A percentile compares a stretch with the other conserved stretches of the same genome.
phyloP scores from a whole-genome alignment of 306 rosid species.

The Lablab purpureus region DNA sequence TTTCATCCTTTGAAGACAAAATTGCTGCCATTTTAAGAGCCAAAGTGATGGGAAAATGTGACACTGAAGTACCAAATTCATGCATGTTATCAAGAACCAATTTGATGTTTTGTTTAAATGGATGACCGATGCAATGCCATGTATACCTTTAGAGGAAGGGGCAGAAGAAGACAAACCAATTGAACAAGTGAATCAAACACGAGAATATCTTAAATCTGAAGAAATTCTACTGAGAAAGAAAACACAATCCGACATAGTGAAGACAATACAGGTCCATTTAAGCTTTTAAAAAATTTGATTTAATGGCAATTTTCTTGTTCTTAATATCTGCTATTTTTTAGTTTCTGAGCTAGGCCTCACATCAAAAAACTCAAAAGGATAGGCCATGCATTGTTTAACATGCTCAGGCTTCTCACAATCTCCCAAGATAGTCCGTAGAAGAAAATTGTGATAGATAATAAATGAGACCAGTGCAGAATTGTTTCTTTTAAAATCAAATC shows the following conservation, averaged over 20 bases:
- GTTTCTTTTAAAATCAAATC: constrained; percentile 18
- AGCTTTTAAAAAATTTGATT: background rate
- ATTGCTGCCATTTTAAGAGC: background rate
- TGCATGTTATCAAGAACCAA: background rate
- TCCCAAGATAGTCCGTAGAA: background rate
- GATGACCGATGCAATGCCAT: background rate
- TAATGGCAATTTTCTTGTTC: background rate
- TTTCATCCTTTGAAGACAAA: constrained; percentile 21
- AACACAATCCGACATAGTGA: constrained; percentile 20
- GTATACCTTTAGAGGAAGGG: background rate
- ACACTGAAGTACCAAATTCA: no score
- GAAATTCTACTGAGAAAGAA: background rate
- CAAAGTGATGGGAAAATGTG: background rate
- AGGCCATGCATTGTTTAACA: constrained; percentile 27
- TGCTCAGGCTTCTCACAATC: constrained; percentile 11
- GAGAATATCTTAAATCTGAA: background rate
- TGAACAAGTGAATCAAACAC: constrained; percentile 25
- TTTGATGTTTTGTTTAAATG: background rate
- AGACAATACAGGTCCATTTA: background rate
- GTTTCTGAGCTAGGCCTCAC: background rate
- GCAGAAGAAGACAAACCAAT: constrained; percentile 11
- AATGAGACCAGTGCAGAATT: background rate
- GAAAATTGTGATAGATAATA: background rate
- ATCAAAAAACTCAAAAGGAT: constrained; percentile 15
- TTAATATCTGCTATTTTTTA: background rate